A percentile compares a stretch with the other conserved stretches of the same genome.
Evolutionary conservation across 768 basidiomycete species (phyloP).

Genomic region (Mycena sanguinolenta): DNA sequence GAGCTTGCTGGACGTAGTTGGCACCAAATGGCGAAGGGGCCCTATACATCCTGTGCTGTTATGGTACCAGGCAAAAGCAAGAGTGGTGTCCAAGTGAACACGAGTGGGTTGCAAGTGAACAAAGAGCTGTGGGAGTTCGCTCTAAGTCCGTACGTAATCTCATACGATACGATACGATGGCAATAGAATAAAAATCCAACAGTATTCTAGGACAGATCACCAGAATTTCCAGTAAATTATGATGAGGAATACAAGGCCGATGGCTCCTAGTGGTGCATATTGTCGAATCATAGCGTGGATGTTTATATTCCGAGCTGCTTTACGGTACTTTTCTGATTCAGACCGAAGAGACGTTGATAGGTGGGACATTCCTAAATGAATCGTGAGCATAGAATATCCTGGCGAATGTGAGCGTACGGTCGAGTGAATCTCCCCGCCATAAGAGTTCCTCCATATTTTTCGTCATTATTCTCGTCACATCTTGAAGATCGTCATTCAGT

Average conservation of each 20-base stretch:
- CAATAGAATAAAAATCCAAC: slow-evolving; percentile 23
- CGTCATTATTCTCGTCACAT: slow-evolving; percentile 99
- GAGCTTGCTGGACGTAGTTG: slow-evolving; percentile 40
- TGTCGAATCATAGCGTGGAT: slow-evolving; percentile 93
- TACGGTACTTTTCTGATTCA: slow-evolving; percentile 98
- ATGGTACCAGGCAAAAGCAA: neutral
- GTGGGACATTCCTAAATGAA: slow-evolving; percentile 89
- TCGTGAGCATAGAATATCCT: slow-evolving; percentile 17
- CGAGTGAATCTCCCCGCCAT: slow-evolving; percentile 97
- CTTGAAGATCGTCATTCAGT: slow-evolving; percentile 96
- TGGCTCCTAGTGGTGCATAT: slow-evolving; percentile 92
- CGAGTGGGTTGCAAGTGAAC: slow-evolving; percentile 15
- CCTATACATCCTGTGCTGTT: slow-evolving; percentile 47
- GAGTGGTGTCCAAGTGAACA: slow-evolving; percentile 2
- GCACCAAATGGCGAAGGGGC: slow-evolving; percentile 39
- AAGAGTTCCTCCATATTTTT: slow-evolving; percentile 99
- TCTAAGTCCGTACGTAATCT: slow-evolving; percentile 20
- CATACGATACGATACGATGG: neutral
- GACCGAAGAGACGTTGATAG: slow-evolving; percentile 93
- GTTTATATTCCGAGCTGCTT: slow-evolving; percentile 95
- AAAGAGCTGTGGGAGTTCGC: neutral
- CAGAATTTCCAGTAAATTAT: slow-evolving; percentile 85
- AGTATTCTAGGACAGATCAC: slow-evolving; percentile 45
- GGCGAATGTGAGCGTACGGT: slow-evolving; percentile 69
- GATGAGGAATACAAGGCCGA: slow-evolving; percentile 83